phyloP scores from a whole-genome alignment of 495 filamentous ascomycete species.

The Xylaria flabelliformis region DNA sequence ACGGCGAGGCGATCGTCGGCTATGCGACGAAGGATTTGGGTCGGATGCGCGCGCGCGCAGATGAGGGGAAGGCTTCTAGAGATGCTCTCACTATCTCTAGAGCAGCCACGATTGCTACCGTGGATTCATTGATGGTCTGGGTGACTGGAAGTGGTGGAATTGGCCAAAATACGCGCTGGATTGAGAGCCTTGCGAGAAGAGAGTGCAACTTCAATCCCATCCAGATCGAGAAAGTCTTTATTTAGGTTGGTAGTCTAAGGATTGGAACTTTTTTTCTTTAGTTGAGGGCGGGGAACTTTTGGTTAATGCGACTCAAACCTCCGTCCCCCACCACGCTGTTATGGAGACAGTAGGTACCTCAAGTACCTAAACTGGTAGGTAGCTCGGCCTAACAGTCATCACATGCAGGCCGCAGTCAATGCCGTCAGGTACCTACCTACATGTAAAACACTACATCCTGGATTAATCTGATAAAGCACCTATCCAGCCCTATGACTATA shows the following conservation, averaged over 20 bases:
- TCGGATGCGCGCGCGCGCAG: constrained; percentile 23
- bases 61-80: constrained; percentile 61
- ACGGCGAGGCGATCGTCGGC: constrained; percentile 18
- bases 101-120: constrained; percentile 72
- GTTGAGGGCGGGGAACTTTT: constrained; percentile 22
- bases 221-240: not conserved
- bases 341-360: not conserved
- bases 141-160: constrained; percentile 17
- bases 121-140: constrained; percentile 53
- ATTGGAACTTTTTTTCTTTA: constrained; percentile 23
- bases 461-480: too few species aligned
- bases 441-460: too few species aligned
- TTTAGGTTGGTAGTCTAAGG: not conserved
- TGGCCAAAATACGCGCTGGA: constrained; percentile 10
- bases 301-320: constrained; percentile 1
- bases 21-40: constrained; percentile 25
- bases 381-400: not conserved
- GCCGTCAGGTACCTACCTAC: not conserved
- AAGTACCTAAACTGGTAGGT: constrained; percentile 14
- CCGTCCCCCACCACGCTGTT: constrained; percentile 29
- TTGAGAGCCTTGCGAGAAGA: not conserved
- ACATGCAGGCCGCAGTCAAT: not conserved
- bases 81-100: constrained; percentile 75
- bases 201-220: not conserved
- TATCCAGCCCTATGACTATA: too few species aligned